A percentile compares a stretch with the other conserved stretches of the same genome.
phyloP scores from a whole-genome alignment of 2,329 filamentous ascomycete species.

The Magnaporthiopsis incrustans region DNA sequence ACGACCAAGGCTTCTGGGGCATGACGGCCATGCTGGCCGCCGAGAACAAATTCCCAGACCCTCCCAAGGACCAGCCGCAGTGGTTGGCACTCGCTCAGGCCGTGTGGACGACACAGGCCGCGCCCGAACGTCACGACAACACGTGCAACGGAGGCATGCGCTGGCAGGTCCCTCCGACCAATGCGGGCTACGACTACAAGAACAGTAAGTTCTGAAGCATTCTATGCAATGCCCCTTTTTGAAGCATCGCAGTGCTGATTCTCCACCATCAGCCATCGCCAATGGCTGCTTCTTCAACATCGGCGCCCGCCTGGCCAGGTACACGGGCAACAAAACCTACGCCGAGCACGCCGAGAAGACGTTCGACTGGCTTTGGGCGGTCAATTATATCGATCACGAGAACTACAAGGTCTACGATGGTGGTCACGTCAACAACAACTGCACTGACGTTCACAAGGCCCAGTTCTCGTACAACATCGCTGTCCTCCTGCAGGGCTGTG shows the following conservation, averaged over 20 bases:
- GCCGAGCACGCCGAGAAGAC: constrained; percentile 51
- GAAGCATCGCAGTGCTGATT: neutral
- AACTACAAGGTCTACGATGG: constrained; percentile 54
- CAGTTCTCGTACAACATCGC: constrained; percentile 64
- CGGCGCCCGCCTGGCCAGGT: constrained; percentile 61
- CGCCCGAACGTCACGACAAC: constrained; percentile 46
- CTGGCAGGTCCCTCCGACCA: constrained; percentile 71
- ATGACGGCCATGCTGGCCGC: constrained; percentile 61
- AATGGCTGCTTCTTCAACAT: constrained; percentile 59
- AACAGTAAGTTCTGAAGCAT: constrained; percentile 26
- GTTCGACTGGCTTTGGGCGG: constrained; percentile 51
- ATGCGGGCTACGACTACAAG: constrained; percentile 71
- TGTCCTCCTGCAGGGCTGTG: constrained; percentile 52
- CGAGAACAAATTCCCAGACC: constrained; percentile 56
- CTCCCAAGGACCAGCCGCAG: constrained; percentile 42
- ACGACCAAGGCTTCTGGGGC: constrained; percentile 66
- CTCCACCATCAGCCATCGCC: constrained; percentile 32
- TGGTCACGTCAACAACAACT: constrained; percentile 48
- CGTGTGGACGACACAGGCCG: constrained; percentile 57
- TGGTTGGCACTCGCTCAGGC: constrained; percentile 62
- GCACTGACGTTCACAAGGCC: constrained; percentile 50
- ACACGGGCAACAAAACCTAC: constrained; percentile 60
- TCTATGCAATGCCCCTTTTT: neutral
- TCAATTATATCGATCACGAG: constrained; percentile 51
- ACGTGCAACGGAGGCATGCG: constrained; percentile 63